Base-by-base conservation (phyloP, 805 yeast genomes). In the Metschnikowia borealis region DNA sequence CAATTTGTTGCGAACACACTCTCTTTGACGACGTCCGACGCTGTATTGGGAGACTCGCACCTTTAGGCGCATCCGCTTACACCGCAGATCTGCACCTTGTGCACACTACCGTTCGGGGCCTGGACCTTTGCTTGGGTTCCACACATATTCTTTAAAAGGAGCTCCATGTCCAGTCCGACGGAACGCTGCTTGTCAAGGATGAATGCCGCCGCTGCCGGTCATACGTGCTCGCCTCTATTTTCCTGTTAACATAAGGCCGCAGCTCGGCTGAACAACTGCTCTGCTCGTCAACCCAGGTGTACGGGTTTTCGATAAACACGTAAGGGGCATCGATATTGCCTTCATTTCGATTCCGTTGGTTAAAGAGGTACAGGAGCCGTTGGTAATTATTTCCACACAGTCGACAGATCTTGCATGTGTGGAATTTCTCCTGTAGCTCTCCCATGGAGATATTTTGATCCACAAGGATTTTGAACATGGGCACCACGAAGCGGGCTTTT, bases 121-220 rank as follows among this genome's bases (percentile, higher is more conserved):
- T 23, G 14, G 31, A 38, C n/a, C 7, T 23, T 18, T 13, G n/a
- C 39, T 15, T 21, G 3, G 21, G n/a, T 15, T 23, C 18, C 23
- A 37, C 26, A 20, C 6, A 20, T 20, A 20, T 6, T 31, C 5
- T 13, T 42, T 31, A 77, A 57, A 78, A 76, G 5, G 81, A 75
- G 58, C 82, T 76, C 82, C 82, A 77, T 26, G 69, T 73, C 82
- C 82, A 77, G 61, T 77, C 80, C 31, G 57, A 49, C 1, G 62
- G 59, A 23, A 54, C 55, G 15, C 42, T 50, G 14, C 21, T 50
- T 13, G 45, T 26, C 20, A 44, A 14, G 15, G 46, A 44, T 2
- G 46, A 33, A 18, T 41, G 26, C 18, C 47, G 40, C 33, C 41
- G 41, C 15, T 20, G 39, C 33, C 20, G 38, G 20, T 18, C 42